Base-by-base conservation (phyloP, 768 basidiomycete species). In the Phaeotremella skinneri region DNA sequence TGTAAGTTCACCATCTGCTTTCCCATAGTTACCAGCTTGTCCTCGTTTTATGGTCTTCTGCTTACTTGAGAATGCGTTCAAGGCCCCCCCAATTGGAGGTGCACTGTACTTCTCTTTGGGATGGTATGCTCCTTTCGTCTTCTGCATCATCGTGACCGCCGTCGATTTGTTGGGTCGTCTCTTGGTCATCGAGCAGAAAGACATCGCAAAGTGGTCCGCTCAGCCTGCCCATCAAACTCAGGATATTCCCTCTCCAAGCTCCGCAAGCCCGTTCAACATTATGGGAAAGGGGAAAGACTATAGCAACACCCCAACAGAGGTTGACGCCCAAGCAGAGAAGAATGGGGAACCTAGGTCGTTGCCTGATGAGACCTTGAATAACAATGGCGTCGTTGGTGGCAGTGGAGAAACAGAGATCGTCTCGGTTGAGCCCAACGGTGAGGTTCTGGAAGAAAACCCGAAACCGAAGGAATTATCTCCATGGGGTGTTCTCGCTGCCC, bases 51-150 rank as follows among this genome's bases (percentile, higher is more conserved):
- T 2, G 13, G 5, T 37, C 49, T 31, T 39, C 37, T 13, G 29
- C 20, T n/a, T 27, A 4, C 13, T 32, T 23, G 49, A 17, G 16
- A 41, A 29, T 14, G 45, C 25, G 4, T n/a, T n/a, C 20, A 39
- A 68, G 66, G 64, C 66, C 16, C 66, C 68, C 9, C 62, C 68
- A 16, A 67, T 72, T 13, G 71, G 73, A 31, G 73, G 73, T 9
- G 65, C 68, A 0, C 37, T 75, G 32, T 75, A 75, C 45, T 55
- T 55, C 14, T 21, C 31, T 5, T 41, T 75, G 14, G 73, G 73
- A 30, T 75, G 73, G 73, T 49, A 75, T 31, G 64, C 70, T 2
- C 73, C 73, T 2, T 70, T 69, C 57, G 64, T 75, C 26, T 73
- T 75, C 50, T 60, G 58, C 51, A 73, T 75, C 50, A 59, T 65